phyloP scores from a whole-genome alignment of 1,284 basidiomycete species.

The Cutaneotrichosporon dermatis region DNA sequence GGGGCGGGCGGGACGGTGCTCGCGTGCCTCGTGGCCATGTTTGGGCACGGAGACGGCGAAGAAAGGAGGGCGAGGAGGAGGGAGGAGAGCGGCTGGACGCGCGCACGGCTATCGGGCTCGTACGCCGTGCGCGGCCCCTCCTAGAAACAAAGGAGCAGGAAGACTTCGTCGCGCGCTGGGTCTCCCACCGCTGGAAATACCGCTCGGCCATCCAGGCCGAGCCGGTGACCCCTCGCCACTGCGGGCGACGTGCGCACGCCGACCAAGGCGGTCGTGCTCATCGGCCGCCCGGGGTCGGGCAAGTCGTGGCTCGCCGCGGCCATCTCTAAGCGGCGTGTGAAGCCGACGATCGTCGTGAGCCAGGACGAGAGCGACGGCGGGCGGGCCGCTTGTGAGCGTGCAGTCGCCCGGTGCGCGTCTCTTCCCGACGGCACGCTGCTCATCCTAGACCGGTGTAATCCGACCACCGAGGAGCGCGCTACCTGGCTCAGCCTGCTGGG shows the following conservation, averaged over 20 bases:
- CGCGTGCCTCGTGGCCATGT: slow-evolving; percentile 59
- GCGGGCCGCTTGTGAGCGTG: slow-evolving; percentile 52
- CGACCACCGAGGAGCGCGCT: slow-evolving; percentile 52
- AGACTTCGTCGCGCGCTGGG: slow-evolving; percentile 57
- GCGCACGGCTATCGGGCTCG: slow-evolving; percentile 52
- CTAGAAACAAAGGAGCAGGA: slow-evolving; percentile 59
- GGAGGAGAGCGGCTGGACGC: slow-evolving; percentile 52
- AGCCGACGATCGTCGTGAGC: slow-evolving; percentile 52
- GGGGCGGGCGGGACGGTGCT: slow-evolving; percentile 59
- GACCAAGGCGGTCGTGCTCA: slow-evolving; percentile 49
- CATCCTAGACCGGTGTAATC: slow-evolving; percentile 59
- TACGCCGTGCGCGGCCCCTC: slow-evolving; percentile 56
- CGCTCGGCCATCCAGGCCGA: not conserved
- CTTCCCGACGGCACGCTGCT: slow-evolving; percentile 42
- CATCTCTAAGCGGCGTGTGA: slow-evolving; percentile 48
- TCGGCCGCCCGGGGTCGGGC: slow-evolving; percentile 60
- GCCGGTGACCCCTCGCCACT: slow-evolving; percentile 37
- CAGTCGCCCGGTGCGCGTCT: not conserved
- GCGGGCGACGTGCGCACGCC: slow-evolving; percentile 48
- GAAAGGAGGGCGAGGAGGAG: not conserved
- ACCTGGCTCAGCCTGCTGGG: slow-evolving; percentile 54
- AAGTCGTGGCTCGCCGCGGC: slow-evolving; percentile 58
- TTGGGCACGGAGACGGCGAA: slow-evolving; percentile 44
- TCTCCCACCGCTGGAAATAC: slow-evolving; percentile 58
- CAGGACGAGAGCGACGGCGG: slow-evolving; percentile 55